phyloP scores from a whole-genome alignment of 495 filamentous ascomycete species.

The Aspergillus coremiiformis region DNA sequence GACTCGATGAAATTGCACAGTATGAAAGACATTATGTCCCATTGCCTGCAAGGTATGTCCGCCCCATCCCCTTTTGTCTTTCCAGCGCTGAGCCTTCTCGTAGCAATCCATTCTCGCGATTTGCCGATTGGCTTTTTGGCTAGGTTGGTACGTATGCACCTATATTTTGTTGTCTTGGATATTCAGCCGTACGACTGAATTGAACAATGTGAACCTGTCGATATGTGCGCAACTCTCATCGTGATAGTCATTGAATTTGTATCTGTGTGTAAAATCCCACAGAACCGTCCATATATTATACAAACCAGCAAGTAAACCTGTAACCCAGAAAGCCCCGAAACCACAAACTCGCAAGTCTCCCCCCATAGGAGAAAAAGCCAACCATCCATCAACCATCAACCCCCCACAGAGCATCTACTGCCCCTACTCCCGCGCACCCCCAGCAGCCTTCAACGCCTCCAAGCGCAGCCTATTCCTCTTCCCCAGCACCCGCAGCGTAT shows the following conservation, averaged over 20 bases:
- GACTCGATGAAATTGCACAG: conserved; percentile 66
- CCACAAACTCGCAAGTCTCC: background rate
- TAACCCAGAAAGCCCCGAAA: background rate
- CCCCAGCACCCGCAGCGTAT: conserved; percentile 54
- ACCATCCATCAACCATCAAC: background rate
- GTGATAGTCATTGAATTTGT: background rate
- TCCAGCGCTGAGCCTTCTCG: conserved; percentile 4
- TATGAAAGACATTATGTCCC: conserved; percentile 61
- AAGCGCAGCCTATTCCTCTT: conserved; percentile 57
- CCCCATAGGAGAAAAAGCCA: background rate
- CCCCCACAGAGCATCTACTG: background rate
- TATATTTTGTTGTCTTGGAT: background rate
- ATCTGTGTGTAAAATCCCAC: background rate
- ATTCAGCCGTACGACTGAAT: background rate
- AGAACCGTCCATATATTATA: background rate
- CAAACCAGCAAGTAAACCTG: background rate
- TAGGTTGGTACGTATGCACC: background rate
- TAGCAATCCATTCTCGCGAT: conserved; percentile 23
- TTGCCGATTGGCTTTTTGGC: conserved; percentile 17
- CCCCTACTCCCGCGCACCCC: background rate
- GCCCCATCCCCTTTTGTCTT: background rate
- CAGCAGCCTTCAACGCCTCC: conserved; percentile 42
- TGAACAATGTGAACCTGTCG: background rate
- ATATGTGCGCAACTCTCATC: background rate
- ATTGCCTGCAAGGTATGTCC: conserved; percentile 47